A percentile compares a stretch with the other conserved stretches of the same genome.
Evolutionary conservation across 768 basidiomycete species (phyloP).

Genomic region (Holtermannia corniformis): DNA sequence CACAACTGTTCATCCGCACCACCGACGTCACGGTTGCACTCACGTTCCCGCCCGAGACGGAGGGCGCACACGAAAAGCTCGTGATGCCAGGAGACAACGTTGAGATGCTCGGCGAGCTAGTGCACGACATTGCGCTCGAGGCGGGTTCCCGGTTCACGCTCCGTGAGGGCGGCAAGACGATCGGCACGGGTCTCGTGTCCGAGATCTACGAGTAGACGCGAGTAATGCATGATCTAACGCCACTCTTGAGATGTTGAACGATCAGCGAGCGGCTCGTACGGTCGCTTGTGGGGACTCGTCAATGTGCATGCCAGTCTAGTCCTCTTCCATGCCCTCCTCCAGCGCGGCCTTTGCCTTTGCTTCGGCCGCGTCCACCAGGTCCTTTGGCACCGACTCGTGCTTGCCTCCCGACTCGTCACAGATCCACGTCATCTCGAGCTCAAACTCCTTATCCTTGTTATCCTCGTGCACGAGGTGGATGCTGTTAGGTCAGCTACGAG

Average conservation of each 20-base stretch:
- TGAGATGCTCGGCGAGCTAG: constrained; percentile 75
- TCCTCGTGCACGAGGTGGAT: constrained; percentile 97
- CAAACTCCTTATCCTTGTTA: constrained; percentile 95
- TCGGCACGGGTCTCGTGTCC: constrained; percentile 90
- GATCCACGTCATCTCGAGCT: constrained; percentile 96
- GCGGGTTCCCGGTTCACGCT: constrained; percentile 85
- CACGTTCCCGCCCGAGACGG: constrained; percentile 75
- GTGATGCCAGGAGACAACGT: constrained; percentile 99
- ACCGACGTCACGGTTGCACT: constrained; percentile 81
- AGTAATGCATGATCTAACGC: neutral
- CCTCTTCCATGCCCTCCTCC: constrained; percentile 49
- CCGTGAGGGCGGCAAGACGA: constrained; percentile 87
- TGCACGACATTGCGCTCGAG: constrained; percentile 80
- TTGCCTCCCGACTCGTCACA: constrained; percentile 68
- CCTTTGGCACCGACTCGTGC: constrained; percentile 75
- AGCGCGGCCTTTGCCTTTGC: constrained; percentile 75
- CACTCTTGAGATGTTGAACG: too few relatives aligned
- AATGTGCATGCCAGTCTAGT: too few relatives aligned
- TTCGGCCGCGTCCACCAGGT: constrained; percentile 76
- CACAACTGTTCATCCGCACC: constrained; percentile 91
- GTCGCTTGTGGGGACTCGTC: too few relatives aligned
- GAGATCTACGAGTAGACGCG: constrained; percentile 53
- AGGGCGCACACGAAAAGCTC: constrained; percentile 78
- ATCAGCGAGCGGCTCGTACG: too few relatives aligned
- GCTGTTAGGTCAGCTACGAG: constrained; percentile 44